Percentiles rank a stretch among this genome's conserved stretches.
Evolutionary conservation across 148 eudicot genomes (phyloP).

Genomic region (Salicornia ramosissima): DNA sequence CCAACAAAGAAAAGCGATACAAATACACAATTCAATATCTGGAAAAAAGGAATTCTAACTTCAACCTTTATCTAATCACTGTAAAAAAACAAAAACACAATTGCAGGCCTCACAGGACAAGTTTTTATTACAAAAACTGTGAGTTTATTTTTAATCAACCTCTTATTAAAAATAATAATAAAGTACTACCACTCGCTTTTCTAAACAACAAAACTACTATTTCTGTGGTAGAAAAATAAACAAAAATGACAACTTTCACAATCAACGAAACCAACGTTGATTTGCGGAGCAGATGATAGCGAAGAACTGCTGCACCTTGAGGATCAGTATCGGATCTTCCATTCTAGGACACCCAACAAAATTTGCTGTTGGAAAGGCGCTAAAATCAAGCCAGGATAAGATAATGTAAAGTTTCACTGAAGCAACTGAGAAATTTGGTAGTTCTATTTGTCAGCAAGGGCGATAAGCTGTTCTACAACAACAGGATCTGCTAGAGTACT

Average conservation of each 20-base stretch:
- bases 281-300: slow-evolving; percentile 13
- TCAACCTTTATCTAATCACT: neutral
- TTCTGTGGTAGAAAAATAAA: neutral
- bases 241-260: slow-evolving; percentile 4
- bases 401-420: neutral
- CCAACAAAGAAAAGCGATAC: too few species aligned
- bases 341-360: neutral
- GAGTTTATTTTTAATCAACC: neutral
- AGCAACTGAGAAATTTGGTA: neutral
- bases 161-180: neutral
- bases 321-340: neutral
- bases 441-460: slow-evolving; percentile 50
- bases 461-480: slow-evolving; percentile 87
- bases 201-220: neutral
- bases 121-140: slow-evolving; percentile 1
- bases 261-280: slow-evolving; percentile 6
- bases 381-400: neutral
- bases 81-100: too few species aligned
- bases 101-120: neutral
- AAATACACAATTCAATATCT: too few species aligned
- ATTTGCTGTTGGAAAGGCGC: neutral
- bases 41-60: too few species aligned
- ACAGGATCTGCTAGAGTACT: slow-evolving; percentile 91
- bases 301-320: neutral
- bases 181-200: neutral